Base-by-base conservation (phyloP, 169 alveolate genomes). In the Plasmodium ovale region DNA sequence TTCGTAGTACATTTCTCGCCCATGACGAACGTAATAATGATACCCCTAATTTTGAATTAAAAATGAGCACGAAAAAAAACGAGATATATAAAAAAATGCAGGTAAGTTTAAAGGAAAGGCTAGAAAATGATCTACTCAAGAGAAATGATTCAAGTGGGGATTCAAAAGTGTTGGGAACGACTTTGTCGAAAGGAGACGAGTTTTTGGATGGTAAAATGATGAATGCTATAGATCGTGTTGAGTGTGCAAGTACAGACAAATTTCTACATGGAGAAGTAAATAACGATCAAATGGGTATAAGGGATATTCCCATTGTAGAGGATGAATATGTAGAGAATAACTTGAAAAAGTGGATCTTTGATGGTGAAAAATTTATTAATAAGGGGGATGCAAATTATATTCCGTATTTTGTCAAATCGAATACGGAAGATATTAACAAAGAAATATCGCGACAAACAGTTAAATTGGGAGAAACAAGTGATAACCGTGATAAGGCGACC, bases 31-130 rank as follows among this genome's bases (percentile, higher is more conserved):
- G n/a, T n/a, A n/a, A n/a, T n/a, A n/a, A n/a, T n/a, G n/a, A n/a
- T 60, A 27, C 19, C n/a, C 6, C 3, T 33, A 60, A 44, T 67
- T 67, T 67, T 25, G 44, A 31, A 71, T 39, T 53, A 31, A 16
- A 71, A 25, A 19, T 56, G 56, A 72, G 56, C 31, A 54, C 21
- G 23, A 72, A 72, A 33, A 72, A 54, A 37, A 31, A 54, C n/a
- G 71, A 39, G 35, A 54, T 72, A 16, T n/a, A 59, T 19, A 72
- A 72, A 54, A 72, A 39, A 10, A 19, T 72, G 25, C 53, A 72
- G 19, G 16, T 21, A 39, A 72, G 71, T 58, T 56, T 72, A 27
- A 72, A 59, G 42, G 87, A 72, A 31, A 72, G 21, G 21, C 23
- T 72, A 54, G 56, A 72, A 72, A 54, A 51, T 25, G 23, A 37